These are phyloP conservation scores for Phaeolepiota aurea DNA, from an alignment of 768 basidiomycete genomes.

Conservation along the genomic window DNA sequence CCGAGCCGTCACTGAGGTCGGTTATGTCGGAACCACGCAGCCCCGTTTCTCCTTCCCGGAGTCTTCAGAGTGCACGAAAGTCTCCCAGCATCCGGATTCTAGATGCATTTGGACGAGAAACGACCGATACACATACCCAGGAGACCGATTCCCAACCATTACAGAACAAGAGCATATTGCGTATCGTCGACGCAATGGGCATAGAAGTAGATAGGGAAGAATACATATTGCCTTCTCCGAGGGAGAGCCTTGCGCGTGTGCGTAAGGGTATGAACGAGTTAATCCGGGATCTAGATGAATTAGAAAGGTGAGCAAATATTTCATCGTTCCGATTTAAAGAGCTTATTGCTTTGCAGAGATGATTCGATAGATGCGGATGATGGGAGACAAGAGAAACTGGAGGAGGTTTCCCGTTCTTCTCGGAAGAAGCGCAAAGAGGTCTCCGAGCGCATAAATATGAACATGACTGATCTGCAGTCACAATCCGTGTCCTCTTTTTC, in stretches of 20 bases:
- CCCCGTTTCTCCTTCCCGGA: conserved; percentile 5
- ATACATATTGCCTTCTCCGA: conserved; percentile 20
- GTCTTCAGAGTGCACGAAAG: conserved; percentile 26
- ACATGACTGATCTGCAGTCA: conserved; percentile 23
- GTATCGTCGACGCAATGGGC: conserved; percentile 67
- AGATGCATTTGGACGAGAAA: conserved; percentile 61
- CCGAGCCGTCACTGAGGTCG: neutral
- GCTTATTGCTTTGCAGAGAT: conserved; percentile 3
- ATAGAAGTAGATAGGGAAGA: conserved; percentile 36
- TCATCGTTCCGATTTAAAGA: conserved; percentile 1
- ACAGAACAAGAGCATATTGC: conserved; percentile 34
- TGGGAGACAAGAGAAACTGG: conserved; percentile 41
- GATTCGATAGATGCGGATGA: conserved; percentile 36
- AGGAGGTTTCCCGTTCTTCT: conserved; percentile 43
- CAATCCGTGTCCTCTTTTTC: too few relatives aligned
- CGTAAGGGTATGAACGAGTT: conserved; percentile 51
- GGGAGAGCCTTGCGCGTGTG: conserved; percentile 50
- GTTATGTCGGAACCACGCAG: conserved; percentile 10
- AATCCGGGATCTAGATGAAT: conserved; percentile 43
- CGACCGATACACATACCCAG: conserved; percentile 7
- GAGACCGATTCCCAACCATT: too few relatives aligned
- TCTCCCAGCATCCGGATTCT: conserved; percentile 53
- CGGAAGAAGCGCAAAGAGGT: conserved; percentile 41
- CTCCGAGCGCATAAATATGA: conserved; percentile 27
- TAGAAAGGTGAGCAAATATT: conserved; percentile 42